phyloP scores from a whole-genome alignment of 768 basidiomycete species.

The Lactarius deliciosus region DNA sequence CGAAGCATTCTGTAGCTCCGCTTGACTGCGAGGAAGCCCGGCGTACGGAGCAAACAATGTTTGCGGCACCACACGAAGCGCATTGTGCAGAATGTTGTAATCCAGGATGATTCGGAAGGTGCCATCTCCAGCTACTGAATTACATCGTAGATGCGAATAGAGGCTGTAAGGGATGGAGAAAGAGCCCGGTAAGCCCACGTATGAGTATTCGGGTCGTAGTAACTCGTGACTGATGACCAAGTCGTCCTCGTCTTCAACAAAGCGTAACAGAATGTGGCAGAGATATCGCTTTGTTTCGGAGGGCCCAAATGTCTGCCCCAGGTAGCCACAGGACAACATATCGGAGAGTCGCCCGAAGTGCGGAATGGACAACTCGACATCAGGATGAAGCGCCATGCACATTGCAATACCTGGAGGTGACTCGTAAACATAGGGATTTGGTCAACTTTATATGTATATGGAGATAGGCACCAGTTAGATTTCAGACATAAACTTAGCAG shows the following conservation, averaged over 20 bases:
- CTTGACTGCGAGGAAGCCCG: slow-evolving; percentile 19
- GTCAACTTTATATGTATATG: slow-evolving; percentile 7
- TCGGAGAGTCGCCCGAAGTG: slow-evolving; percentile 12
- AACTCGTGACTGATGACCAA: slow-evolving; percentile 17
- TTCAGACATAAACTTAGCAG: background rate
- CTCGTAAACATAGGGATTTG: no score
- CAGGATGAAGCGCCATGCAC: slow-evolving; percentile 1
- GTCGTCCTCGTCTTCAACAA: slow-evolving; percentile 19
- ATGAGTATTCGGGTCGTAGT: slow-evolving; percentile 18
- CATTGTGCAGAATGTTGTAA: background rate
- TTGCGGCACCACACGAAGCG: slow-evolving; percentile 13
- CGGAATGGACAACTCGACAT: background rate
- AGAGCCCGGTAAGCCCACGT: slow-evolving; percentile 19
- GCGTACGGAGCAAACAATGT: slow-evolving; percentile 22
- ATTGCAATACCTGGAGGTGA: background rate
- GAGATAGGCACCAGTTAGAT: background rate
- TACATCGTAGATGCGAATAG: slow-evolving; percentile 22
- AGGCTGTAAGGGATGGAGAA: slow-evolving; percentile 17
- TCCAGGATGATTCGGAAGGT: slow-evolving; percentile 19
- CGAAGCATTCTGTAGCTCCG: slow-evolving; percentile 13
- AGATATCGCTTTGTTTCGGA: slow-evolving; percentile 10
- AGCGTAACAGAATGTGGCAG: slow-evolving; percentile 17
- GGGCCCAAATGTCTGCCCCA: slow-evolving; percentile 21
- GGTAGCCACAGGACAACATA: slow-evolving; percentile 16
- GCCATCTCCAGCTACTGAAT: slow-evolving; percentile 15